These are phyloP conservation scores for Bryum argenteum DNA, from an alignment of 225 moss, liverwort and hornwort genomes.

Conservation along the genomic window DNA sequence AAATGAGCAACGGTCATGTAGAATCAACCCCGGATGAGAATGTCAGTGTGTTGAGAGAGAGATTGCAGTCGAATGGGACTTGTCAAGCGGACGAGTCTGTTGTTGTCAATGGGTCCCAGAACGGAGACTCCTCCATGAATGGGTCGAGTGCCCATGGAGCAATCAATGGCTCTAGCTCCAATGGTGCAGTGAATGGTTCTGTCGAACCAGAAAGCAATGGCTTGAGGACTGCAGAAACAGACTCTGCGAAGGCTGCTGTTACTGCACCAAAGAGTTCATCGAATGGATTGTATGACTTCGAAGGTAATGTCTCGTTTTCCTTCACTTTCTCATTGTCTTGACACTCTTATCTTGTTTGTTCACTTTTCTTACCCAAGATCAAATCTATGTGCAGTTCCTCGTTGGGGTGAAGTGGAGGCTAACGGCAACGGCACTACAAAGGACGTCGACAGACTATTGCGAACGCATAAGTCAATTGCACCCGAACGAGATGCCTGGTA, in stretches of 20 bases:
- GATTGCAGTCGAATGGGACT: constrained; percentile 43
- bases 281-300: constrained; percentile 48
- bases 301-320: no score
- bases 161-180: constrained; percentile 24
- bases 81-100: constrained; percentile 41
- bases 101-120: constrained; percentile 20
- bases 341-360: no score
- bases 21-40: constrained; percentile 11
- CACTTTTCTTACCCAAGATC: no score
- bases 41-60: constrained; percentile 38
- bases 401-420: constrained; percentile 54
- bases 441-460: constrained; percentile 46
- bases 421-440: constrained; percentile 36
- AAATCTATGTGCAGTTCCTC: constrained; percentile 45
- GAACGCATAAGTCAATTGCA: constrained; percentile 37
- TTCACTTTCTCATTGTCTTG: no score
- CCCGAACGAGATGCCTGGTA: constrained; percentile 53
- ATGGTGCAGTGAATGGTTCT: constrained; percentile 27
- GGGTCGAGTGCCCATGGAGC: constrained; percentile 18
- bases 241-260: constrained; percentile 27
- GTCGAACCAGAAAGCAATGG: neutral
- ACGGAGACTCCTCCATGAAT: constrained; percentile 27
- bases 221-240: constrained; percentile 12
- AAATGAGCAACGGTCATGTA: constrained; percentile 15
- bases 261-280: constrained; percentile 27